Base-by-base conservation (phyloP, 1,284 basidiomycete genomes). In the Coniferiporia weirii region DNA sequence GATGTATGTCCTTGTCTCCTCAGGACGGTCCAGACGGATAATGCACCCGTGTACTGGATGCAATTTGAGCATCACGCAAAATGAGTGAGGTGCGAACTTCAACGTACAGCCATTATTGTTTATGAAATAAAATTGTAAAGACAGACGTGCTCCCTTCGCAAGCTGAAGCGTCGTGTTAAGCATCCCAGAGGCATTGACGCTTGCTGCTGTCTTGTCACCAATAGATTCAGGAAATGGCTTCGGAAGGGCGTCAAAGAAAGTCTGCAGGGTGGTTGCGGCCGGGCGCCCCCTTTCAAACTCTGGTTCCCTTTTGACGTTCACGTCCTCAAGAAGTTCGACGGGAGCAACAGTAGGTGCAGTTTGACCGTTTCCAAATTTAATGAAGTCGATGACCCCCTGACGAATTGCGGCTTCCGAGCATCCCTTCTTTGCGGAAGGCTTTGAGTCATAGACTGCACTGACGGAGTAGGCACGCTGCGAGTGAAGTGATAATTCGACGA, bases 171-270 rank as follows among this genome's bases (percentile, higher is more conserved):
- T 70, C n/a, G 67, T 71, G 62, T 85, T 83, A 43, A 87, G 64
- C 77, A 78, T 83, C 0, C 72, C 75, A 0, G 79, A 73, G 0
- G 78, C 78, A 55, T 83, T 83, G 59, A 84, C 74, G 52, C 82
- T 78, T 0, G 68, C 59, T 3, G 75, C 78, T 1, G 72, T 66
- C 61, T 75, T 75, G 8, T 74, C 72, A 1, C 72, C 73, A 9
- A 82, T 71, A 6, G 70, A 63, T 62, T 84, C 84, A 0, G 80
- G 79, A 54, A 84, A 79, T 1, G 82, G 84, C 51, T 76, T 75
- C 1, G 84, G 83, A 40, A 87, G 74, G 3, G 77, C 68, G 20
- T 84, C 83, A 64, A 77, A 83, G 68, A 82, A 86, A 0, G 69
- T 68, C 61, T 85, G 81, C 0, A 87, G 70, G 0, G 75, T 72